Evolutionary conservation across 768 basidiomycete species (phyloP).

Genomic region (Termitomyces titanicus): DNA sequence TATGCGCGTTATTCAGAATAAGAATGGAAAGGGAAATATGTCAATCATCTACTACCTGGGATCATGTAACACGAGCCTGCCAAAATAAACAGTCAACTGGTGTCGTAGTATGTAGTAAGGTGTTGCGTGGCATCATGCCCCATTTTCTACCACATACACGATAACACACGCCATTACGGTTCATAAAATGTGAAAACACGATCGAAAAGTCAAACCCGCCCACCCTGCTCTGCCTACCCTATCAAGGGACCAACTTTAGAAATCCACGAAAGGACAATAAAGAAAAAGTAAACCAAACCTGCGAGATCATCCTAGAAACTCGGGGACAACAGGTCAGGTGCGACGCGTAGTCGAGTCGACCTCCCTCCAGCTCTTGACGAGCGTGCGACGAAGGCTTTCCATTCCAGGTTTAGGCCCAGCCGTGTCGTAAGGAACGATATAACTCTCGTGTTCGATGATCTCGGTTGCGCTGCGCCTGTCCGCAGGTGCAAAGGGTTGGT

Average conservation of each 20-base stretch:
- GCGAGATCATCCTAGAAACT: not conserved
- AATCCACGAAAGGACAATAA: not conserved
- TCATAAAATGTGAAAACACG: not conserved
- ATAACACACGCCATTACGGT: not conserved
- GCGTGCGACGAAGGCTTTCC: conserved; percentile 15
- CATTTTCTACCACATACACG: not conserved
- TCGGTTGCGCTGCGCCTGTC: conserved; percentile 1
- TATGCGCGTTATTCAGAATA: no score
- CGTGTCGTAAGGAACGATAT: conserved; percentile 10
- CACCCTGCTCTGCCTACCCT: not conserved
- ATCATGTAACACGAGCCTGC: no score
- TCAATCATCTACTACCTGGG: no score
- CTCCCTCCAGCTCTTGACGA: conserved; percentile 18
- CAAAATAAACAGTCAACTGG: no score
- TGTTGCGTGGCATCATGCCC: no score
- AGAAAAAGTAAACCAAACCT: no score
- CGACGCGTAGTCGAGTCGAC: conserved; percentile 14
- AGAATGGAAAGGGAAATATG: no score
- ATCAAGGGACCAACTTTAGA: not conserved
- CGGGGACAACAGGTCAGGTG: not conserved
- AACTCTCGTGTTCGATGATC: not conserved
- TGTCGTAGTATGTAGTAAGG: no score
- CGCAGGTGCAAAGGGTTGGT: conserved; percentile 69
- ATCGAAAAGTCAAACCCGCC: not conserved
- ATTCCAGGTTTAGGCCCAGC: conserved; percentile 13